Base-by-base conservation (phyloP, 139 green algal genomes). In the Coccomyxa sp. region DNA sequence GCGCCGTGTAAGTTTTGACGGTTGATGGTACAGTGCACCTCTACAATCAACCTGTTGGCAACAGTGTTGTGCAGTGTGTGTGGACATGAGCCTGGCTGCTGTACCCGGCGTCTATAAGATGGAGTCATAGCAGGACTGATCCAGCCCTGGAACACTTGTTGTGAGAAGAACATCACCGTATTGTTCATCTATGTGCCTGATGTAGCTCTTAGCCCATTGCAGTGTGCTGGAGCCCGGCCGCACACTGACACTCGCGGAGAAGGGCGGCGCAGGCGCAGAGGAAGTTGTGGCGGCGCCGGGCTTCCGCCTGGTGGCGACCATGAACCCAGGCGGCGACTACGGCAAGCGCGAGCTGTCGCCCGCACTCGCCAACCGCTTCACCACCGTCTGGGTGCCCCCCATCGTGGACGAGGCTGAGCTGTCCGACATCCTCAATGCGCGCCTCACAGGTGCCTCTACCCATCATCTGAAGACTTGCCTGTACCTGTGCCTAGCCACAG, bases 291-390 rank as follows among this genome's bases (percentile, higher is more conserved):
- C 94, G 7, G 91, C 94, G 59, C 85, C 88, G 0, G 89, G 91
- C 67, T 99, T 99, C 90, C 88, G 90, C 18, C 60, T 99, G 32
- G 81, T 99, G 21, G 96, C 93, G 59, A 99, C 97, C 76, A 99
- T 99, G 97, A 99, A 99, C 88, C 97, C 97, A 13, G 96, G 96
- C 84, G 89, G 94, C 58, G 94, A 97, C 84, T 98, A 95, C 82
- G 96, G 96, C 81, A 99, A 99, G 92, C 97, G 97, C 85, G 97
- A 99, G 93, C 93, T 99, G 58, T 98, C 92, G 14, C 97, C 97
- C 10, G 97, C 97, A 15, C 92, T 99, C 16, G 88, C 88, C 82
- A 99, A 99, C 90, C 91, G 96, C 78, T 98, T 98, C 88, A 98
- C 94, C 13, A 92, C 87, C 13, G 92, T 97, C 68, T 98, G 95